phyloP scores from a whole-genome alignment of 1,139 yeast species.

The Ogataea hybrid region DNA sequence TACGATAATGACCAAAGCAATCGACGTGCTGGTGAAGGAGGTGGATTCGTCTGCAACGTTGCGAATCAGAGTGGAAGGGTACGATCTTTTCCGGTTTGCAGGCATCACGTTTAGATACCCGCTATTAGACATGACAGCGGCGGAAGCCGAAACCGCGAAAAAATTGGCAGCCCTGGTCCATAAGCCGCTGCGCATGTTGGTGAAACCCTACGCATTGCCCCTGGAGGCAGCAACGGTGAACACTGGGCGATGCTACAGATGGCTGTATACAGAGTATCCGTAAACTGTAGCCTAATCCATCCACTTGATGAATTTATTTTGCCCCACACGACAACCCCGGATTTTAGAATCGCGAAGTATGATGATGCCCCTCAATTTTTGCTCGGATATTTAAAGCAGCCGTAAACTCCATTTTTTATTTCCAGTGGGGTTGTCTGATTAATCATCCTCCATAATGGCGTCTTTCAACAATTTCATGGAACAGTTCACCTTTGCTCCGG shows the following conservation, averaged over 20 bases:
- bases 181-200: slow-evolving; percentile 5
- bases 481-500: slow-evolving; percentile 3
- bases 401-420: slow-evolving; percentile 7
- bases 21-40: slow-evolving; percentile 3
- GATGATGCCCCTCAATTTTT: slow-evolving; percentile 9
- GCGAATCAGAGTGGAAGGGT: slow-evolving; percentile 2
- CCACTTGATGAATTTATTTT: neutral
- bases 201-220: neutral
- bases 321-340: slow-evolving; percentile 13
- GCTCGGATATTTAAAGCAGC: slow-evolving; percentile 10
- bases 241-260: neutral
- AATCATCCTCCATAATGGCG: slow-evolving; percentile 7
- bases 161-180: slow-evolving; percentile 4
- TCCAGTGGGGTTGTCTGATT: slow-evolving; percentile 7
- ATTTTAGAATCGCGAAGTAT: slow-evolving; percentile 1
- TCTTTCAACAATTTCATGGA: slow-evolving; percentile 13
- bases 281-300: slow-evolving; percentile 1
- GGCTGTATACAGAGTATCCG: slow-evolving; percentile 4
- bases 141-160: slow-evolving; percentile 6
- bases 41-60: neutral
- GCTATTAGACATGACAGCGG: slow-evolving; percentile 2
- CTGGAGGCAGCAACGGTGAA: slow-evolving; percentile 1
- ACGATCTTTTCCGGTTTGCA: slow-evolving; percentile 5
- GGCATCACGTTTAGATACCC: slow-evolving; percentile 1
- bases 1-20: neutral